These are phyloP conservation scores for Nemophila menziesii DNA, from an alignment of 257 asterid species.

Conservation along the genomic window DNA sequence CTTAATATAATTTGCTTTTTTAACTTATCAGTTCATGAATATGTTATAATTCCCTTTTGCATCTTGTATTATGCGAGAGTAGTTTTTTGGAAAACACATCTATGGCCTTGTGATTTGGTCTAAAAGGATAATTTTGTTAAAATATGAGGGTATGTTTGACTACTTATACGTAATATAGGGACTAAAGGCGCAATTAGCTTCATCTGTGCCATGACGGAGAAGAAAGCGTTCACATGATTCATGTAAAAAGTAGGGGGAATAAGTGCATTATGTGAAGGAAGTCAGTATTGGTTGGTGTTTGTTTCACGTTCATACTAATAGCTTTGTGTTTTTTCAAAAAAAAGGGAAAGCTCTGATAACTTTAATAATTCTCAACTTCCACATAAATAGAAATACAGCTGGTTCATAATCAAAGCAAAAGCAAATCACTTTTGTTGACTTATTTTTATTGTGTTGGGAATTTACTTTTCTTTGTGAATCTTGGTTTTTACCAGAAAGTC, in stretches of 20 bases:
- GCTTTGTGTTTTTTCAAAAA: conserved; percentile 4
- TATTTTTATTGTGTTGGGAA: neutral
- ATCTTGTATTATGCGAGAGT: too few relatives aligned
- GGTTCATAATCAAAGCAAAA: conserved; percentile 4
- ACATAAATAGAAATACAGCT: conserved; percentile 8
- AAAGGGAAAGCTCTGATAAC: conserved; percentile 1
- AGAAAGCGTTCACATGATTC: conserved; percentile 26
- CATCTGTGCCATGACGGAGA: neutral
- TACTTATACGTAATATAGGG: neutral
- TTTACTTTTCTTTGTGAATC: neutral
- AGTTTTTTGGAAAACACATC: too few relatives aligned
- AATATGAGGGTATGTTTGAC: conserved; percentile 5
- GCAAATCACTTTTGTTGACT: conserved; percentile 24
- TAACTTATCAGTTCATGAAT: too few relatives aligned
- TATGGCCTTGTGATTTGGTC: too few relatives aligned
- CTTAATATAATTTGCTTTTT: too few relatives aligned
- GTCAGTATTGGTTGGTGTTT: neutral
- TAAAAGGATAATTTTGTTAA: too few relatives aligned
- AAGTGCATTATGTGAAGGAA: neutral
- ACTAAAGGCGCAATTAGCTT: neutral
- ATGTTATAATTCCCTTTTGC: too few relatives aligned
- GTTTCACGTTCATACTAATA: conserved; percentile 9
- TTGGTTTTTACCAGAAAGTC: too few relatives aligned
- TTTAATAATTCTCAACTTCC: conserved; percentile 10
- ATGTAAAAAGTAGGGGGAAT: conserved; percentile 1